Evolutionary conservation across 2,329 filamentous ascomycete genomes (phyloP).

Genomic region (Fusarium tricinctum): DNA sequence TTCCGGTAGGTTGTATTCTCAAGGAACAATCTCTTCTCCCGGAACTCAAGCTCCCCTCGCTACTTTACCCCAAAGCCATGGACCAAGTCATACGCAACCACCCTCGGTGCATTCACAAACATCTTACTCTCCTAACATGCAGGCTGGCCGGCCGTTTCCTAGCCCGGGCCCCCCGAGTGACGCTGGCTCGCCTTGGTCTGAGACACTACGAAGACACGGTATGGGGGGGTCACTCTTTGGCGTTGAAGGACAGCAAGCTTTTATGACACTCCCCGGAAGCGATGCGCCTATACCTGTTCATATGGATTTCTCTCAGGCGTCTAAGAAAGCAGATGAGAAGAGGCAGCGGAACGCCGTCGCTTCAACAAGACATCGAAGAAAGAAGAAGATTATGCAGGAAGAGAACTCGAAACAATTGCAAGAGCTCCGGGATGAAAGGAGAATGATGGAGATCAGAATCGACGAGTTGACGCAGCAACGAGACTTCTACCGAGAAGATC

Average conservation of each 20-base stretch:
- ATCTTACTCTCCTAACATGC: constrained; percentile 41
- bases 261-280: constrained; percentile 56
- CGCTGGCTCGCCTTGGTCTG: constrained; percentile 50
- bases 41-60: constrained; percentile 47
- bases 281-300: constrained; percentile 69
- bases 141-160: constrained; percentile 43
- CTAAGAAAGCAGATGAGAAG: constrained; percentile 87
- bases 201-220: constrained; percentile 52
- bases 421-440: constrained; percentile 75
- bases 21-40: constrained; percentile 51
- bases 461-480: constrained; percentile 61
- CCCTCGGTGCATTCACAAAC: constrained; percentile 37
- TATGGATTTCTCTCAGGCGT: constrained; percentile 85
- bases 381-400: constrained; percentile 85
- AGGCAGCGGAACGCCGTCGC: constrained; percentile 87
- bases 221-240: constrained; percentile 47
- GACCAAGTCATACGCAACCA: constrained; percentile 35
- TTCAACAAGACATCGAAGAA: constrained; percentile 83
- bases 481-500: constrained; percentile 80
- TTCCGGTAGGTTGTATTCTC: constrained; percentile 55
- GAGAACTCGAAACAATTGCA: constrained; percentile 78
- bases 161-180: constrained; percentile 43
- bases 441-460: constrained; percentile 71
- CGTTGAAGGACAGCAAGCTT: constrained; percentile 56
- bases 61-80: constrained; percentile 40